Conservation (phyloP, 129 eudicot species). For the Dittrichia graveolens region DNA sequence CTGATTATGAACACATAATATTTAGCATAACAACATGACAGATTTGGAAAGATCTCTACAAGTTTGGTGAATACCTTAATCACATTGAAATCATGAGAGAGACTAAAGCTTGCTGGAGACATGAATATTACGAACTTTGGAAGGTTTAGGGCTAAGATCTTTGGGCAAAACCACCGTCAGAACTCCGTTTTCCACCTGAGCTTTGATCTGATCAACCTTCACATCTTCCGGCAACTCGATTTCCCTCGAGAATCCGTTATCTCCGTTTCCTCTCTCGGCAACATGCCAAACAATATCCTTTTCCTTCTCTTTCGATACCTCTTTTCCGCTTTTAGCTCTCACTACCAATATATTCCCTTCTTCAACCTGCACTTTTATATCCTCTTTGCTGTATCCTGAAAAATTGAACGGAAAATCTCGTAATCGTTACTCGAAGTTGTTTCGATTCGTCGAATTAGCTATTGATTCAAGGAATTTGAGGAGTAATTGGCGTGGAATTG, state of each 20-base stretch:
- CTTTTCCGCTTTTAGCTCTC: constrained; percentile 58
- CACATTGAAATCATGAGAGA: too few relatives aligned
- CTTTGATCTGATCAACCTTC: constrained; percentile 86
- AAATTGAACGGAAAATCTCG: background rate
- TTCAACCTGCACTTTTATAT: constrained; percentile 80
- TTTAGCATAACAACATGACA: background rate
- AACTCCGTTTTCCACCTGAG: constrained; percentile 78
- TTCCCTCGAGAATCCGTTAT: constrained; percentile 52
- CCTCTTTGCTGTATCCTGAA: constrained; percentile 80
- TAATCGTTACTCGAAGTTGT: background rate
- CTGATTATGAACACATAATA: background rate
- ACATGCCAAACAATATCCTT: constrained; percentile 81
- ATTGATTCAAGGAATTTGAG: background rate
- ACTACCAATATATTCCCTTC: constrained; percentile 73
- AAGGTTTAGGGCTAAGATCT: constrained; percentile 55
- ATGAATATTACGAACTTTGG: constrained; percentile 67
- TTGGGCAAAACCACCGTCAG: constrained; percentile 77
- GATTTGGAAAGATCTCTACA: background rate
- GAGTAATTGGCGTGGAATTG: background rate
- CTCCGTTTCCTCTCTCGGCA: constrained; percentile 63
- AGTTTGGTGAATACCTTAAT: background rate
- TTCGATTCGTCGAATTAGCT: background rate
- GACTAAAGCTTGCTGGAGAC: constrained; percentile 73
- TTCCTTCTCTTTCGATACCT: constrained; percentile 43
- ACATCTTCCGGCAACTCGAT: constrained; percentile 82